phyloP scores from a whole-genome alignment of 352 stramenopile genomes.

The Phytophthora cactorum region DNA sequence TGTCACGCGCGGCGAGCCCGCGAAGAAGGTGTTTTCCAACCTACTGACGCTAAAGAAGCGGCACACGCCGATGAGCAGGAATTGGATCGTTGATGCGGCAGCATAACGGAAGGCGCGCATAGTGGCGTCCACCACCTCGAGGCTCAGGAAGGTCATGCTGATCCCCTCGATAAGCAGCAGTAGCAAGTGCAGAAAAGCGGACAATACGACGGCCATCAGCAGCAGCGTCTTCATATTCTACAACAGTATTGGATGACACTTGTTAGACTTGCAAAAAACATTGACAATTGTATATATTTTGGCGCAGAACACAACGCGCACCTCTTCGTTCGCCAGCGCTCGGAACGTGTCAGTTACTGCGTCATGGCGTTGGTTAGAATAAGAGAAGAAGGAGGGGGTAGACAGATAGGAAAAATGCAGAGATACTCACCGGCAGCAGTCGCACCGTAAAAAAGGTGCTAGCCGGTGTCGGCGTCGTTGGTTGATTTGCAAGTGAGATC shows the following conservation, averaged over 20 bases:
- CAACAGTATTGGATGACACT: neutral
- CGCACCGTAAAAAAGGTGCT: conserved; percentile 39
- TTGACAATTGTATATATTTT: neutral
- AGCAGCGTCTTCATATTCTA: conserved; percentile 62
- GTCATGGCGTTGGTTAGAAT: conserved; percentile 7
- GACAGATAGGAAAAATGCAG: neutral
- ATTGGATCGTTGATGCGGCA: conserved; percentile 55
- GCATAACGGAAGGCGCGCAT: conserved; percentile 62
- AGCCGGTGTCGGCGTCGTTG: conserved; percentile 10
- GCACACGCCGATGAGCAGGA: conserved; percentile 59
- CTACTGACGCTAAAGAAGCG: conserved; percentile 64
- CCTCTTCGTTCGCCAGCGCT: conserved; percentile 45
- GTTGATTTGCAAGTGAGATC: too few relatives aligned
- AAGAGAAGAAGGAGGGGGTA: neutral
- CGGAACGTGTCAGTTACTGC: conserved; percentile 35
- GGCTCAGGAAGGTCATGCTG: conserved; percentile 43
- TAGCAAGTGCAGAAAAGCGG: conserved; percentile 51
- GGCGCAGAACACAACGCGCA: conserved; percentile 57
- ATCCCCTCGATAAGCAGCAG: conserved; percentile 72
- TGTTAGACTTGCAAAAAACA: conserved; percentile 13
- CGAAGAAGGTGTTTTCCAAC: conserved; percentile 80
- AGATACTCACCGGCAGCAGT: conserved; percentile 34
- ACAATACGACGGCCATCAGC: conserved; percentile 53
- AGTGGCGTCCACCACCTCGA: conserved; percentile 49
- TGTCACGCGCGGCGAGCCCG: conserved; percentile 55